Conservation (phyloP, 345 rosid species). For the Bretschneidera sinensis region DNA sequence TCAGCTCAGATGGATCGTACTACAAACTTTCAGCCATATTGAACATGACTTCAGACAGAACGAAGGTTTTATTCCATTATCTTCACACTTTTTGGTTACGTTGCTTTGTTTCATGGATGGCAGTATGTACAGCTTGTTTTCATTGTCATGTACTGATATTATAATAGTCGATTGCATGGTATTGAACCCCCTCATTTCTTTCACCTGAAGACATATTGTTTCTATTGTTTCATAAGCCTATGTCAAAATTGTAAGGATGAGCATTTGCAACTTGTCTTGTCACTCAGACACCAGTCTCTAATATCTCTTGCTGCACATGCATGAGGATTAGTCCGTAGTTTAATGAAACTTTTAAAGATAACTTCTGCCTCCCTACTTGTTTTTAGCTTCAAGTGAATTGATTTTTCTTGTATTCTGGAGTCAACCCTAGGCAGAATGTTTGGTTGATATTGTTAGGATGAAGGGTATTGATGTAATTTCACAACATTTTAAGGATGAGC, state of each 20-base stretch:
- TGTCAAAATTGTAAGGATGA: background rate
- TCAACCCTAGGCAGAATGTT: background rate
- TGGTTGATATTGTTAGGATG: background rate
- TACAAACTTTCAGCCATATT: slow-evolving; percentile 80
- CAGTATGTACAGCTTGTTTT: background rate
- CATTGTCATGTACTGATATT: background rate
- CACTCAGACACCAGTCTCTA: too few relatives aligned
- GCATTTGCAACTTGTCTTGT: background rate
- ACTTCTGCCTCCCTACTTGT: too few relatives aligned
- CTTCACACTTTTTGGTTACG: slow-evolving; percentile 5
- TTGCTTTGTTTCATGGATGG: slow-evolving; percentile 9
- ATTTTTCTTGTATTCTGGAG: background rate
- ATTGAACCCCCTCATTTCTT: background rate
- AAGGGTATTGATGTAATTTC: too few relatives aligned
- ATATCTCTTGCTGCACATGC: too few relatives aligned
- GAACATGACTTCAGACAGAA: slow-evolving; percentile 89
- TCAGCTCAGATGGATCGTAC: slow-evolving; percentile 70
- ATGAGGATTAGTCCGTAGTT: too few relatives aligned
- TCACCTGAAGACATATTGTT: background rate
- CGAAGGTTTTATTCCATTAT: slow-evolving; percentile 58
- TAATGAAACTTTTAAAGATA: too few relatives aligned
- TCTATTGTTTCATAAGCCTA: background rate
- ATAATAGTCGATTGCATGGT: background rate
- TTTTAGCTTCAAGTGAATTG: too few relatives aligned
- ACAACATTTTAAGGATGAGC: background rate